Evolutionary conservation across 129 eudicot species (phyloP).

Genomic region (Flaveria bidentis): DNA sequence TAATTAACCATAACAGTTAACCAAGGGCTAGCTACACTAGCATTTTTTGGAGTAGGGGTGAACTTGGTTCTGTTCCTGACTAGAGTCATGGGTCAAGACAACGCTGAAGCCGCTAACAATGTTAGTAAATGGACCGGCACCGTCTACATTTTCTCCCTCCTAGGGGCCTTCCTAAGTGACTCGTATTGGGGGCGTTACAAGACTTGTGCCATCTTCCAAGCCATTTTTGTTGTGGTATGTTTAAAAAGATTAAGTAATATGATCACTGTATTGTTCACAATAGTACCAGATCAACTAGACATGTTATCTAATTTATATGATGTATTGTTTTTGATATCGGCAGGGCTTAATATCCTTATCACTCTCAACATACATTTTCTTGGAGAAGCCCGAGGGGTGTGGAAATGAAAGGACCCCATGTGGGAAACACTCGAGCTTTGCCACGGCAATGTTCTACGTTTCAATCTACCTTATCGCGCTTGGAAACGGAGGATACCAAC

Average conservation of each 20-base stretch:
- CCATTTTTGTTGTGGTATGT: conserved; percentile 70
- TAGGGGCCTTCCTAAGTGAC: conserved; percentile 89
- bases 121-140: conserved; percentile 97
- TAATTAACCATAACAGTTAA: conserved; percentile 48
- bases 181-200: conserved; percentile 88
- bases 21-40: conserved; percentile 87
- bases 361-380: conserved; percentile 58
- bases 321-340: not conserved
- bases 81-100: conserved; percentile 81
- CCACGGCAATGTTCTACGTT: conserved; percentile 52
- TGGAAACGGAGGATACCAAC: conserved; percentile 91
- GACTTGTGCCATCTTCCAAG: conserved; percentile 82
- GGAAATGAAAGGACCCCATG: conserved; percentile 54
- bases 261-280: too few relatives aligned
- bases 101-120: conserved; percentile 77
- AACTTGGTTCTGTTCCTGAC: conserved; percentile 80
- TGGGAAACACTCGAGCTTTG: conserved; percentile 46
- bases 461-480: conserved; percentile 76
- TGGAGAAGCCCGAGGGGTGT: conserved; percentile 72
- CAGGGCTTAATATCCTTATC: conserved; percentile 73
- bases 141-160: conserved; percentile 78
- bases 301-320: too few relatives aligned
- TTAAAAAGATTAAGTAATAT: not conserved
- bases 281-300: too few relatives aligned
- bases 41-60: conserved; percentile 87